Percentiles rank a stretch among this genome's conserved stretches.
These are phyloP conservation scores for Serendipita sp. DNA, from an alignment of 768 basidiomycete species.

Conservation along the genomic window DNA sequence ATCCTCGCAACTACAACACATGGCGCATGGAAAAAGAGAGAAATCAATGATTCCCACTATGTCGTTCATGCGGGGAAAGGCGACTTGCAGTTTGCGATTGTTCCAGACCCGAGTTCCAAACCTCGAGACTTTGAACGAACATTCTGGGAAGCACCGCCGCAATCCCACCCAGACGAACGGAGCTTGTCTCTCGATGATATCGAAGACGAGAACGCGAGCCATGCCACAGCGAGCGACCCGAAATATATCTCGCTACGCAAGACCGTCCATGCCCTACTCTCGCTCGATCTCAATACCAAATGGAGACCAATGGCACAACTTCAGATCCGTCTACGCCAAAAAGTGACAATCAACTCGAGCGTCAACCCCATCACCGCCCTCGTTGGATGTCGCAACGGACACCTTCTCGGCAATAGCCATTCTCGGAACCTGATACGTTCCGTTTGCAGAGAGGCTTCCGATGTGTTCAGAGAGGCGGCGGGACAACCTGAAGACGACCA, in stretches of 20 bases:
- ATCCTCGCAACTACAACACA: constrained; percentile 73
- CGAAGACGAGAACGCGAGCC: constrained; percentile 11
- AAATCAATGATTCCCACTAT: constrained; percentile 23
- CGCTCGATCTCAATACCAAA: constrained; percentile 40
- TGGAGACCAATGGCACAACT: constrained; percentile 55
- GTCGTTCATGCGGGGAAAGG: constrained; percentile 61
- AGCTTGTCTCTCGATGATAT: constrained; percentile 40
- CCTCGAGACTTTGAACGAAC: constrained; percentile 47
- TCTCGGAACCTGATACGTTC: constrained; percentile 31
- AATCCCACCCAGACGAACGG: constrained; percentile 24
- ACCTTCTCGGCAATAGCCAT: constrained; percentile 34
- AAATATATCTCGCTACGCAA: constrained; percentile 48
- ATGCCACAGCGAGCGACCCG: constrained; percentile 19
- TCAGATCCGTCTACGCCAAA: constrained; percentile 56
- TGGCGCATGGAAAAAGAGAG: constrained; percentile 45
- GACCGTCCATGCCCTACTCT: constrained; percentile 49
- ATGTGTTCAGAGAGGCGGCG: constrained; percentile 29
- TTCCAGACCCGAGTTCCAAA: constrained; percentile 42
- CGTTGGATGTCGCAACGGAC: constrained; percentile 65
- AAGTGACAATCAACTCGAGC: constrained; percentile 64
- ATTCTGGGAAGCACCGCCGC: constrained; percentile 20
- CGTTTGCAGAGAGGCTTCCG: constrained; percentile 59
- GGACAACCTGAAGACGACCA: constrained; percentile 17
- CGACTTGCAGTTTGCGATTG: constrained; percentile 59
- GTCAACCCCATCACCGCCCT: constrained; percentile 81